Evolutionary conservation across 129 eudicot genomes (phyloP), one percentile per base, ranked within the genome.

Genomic region (Ambrosia artemisiifolia): DNA sequence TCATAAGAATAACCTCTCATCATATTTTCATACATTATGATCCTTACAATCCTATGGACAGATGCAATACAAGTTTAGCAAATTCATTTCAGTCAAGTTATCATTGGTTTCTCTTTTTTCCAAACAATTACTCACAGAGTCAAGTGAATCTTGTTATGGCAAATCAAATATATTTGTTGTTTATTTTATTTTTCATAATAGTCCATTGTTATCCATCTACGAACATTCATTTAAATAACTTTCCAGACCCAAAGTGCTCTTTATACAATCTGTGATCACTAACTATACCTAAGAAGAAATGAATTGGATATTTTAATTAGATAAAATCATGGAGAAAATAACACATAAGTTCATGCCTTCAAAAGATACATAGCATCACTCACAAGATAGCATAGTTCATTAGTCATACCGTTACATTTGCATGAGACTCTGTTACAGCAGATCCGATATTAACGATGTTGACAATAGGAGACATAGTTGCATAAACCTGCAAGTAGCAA

Each of bases 381-480:
- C 50, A 18, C 12, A 8, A 43, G 51, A 49, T 59, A 24, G 43
- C 54, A 68, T 66, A 61, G 65, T 74, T 38, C 86, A 60, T 60
- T 5, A 60, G 42, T 60, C 65, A 13, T 87, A 94, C 99, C 73
- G 91, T 90, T 66, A 84, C 75, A 47, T 94, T 94, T 71, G 96
- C 97, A 67, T 54, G 88, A 84, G 97, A 94, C 67, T 85, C 96
- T 24, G 81, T 82, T 11, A 83, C 82, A 62, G 86, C 80, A 63
- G 99, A 90, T 84, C 84, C 96, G 57, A 94, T 71, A 61, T 94
- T 76, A 10, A 94, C 94, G 64, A 94, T 77, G 80, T 86, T 90
- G 67, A 90, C 89, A 16, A 86, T 76, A 34, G 99, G 99, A 60
- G 96, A 90, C 96, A 94, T 90, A 20, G 93, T 90, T 6, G 97